These are phyloP conservation scores for Naegleria gruberi DNA, from an alignment of 208 protist species.

Conservation along the genomic window DNA sequence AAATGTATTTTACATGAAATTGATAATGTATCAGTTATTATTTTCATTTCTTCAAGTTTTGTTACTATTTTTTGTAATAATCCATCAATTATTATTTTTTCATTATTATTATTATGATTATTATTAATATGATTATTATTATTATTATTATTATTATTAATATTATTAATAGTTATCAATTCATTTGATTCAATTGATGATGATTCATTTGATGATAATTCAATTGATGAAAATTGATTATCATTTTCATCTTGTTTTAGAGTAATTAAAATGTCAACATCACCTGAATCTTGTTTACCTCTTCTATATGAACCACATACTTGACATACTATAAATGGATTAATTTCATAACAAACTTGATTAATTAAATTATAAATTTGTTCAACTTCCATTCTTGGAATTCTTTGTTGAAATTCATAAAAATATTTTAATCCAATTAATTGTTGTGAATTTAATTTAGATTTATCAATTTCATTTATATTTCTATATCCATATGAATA, in stretches of 20 bases:
- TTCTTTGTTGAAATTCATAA: slow-evolving; percentile 37
- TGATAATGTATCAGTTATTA: slow-evolving; percentile 32
- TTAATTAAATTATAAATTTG: slow-evolving; percentile 24
- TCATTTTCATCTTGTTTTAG: background rate
- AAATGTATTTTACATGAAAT: slow-evolving; percentile 19
- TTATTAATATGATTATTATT: too few relatives aligned
- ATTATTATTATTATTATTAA: too few relatives aligned
- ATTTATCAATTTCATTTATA: slow-evolving; percentile 14
- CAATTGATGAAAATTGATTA: background rate
- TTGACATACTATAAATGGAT: background rate
- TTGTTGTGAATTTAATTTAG: slow-evolving; percentile 32
- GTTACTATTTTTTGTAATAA: background rate
- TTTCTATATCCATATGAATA: slow-evolving; percentile 20
- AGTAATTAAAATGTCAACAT: slow-evolving; percentile 42
- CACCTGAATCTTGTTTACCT: slow-evolving; percentile 31
- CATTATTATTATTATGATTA: background rate
- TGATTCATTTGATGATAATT: background rate
- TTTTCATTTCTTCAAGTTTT: slow-evolving; percentile 14
- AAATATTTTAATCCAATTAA: slow-evolving; percentile 35
- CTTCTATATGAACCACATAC: slow-evolving; percentile 36
- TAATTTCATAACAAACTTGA: background rate
- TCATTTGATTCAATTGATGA: background rate
- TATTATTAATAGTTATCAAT: too few relatives aligned
- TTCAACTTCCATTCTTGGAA: slow-evolving; percentile 38
- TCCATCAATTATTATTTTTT: background rate